Evolutionary conservation across 1,284 basidiomycete genomes (phyloP), one percentile per base, ranked within the genome.

Genomic region (Apiotrichum laibachii): DNA sequence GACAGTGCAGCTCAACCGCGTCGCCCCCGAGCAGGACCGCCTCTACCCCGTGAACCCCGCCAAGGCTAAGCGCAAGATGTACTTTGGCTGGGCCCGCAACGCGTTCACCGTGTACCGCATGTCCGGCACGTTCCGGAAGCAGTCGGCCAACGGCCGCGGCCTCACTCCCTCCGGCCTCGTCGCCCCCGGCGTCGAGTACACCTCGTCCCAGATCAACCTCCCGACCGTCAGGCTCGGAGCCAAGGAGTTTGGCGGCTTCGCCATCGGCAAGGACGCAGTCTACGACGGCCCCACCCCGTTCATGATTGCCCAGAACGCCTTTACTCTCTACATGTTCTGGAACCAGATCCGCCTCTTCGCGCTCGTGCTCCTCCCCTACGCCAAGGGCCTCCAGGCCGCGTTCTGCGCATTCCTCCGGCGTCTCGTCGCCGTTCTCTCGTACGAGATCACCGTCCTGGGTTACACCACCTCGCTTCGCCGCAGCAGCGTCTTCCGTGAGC

Each of bases 391-490:
- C 4, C 40, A 43, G 5, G 18, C 40, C 11, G 51, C 12, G 31
- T 34, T 53, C 31, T 34, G 40, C 33, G 31, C 10, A 2, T 9
- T 92, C 35, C 90, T 91, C 35, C 82, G 94, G 34, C 92, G 92
- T 0, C 73, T 84, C 48, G 86, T 88, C 0, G 79, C 88, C 46
- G 86, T 88, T 1, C 76, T 83, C 0, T 86, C 90, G 67, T 70
- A 91, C 5, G 82, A 80, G 57, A 87, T 89, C 49, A 88, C 91
- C 68, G 47, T 54, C 6, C 47, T 56, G 8, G 48, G 47, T 19
- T 31, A 18, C 43, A 54, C 47, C 11, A 37, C 39, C 9, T 35
- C 40, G 12, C 48, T 50, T 6, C 48, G 26, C 15, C 51, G 51
- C 33, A 18, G 33, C 37, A 55, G 45, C 37, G 53, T 33, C 9